Base-by-base conservation (phyloP, 495 filamentous ascomycete genomes). In the Talaromyces thailandensis region DNA sequence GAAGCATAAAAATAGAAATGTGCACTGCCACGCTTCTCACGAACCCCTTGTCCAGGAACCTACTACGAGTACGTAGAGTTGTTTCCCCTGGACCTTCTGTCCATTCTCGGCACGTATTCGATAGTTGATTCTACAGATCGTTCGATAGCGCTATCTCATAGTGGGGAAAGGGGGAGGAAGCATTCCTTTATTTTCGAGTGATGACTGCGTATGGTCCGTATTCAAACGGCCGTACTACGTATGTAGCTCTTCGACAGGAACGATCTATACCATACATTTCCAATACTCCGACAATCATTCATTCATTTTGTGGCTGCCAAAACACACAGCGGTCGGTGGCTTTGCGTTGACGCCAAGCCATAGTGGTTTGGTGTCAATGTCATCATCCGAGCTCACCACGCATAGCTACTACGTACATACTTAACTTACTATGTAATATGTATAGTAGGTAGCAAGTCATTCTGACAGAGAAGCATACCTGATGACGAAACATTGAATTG, bases 1-100 rank as follows among this genome's bases (percentile, higher is more conserved):
- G n/a, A n/a, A n/a, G 52, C n/a, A 57, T 57, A 57, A 57, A 57
- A 57, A 35, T 57, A 57, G 55, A 35, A n/a, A 31, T 57, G 55
- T 18, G 55, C 55, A 57, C 55, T 31, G 55, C 55, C 55, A 57
- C 55, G 51, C 12, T 40, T 40, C 35, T 40, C 35, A 16, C 35
- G 35, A 40, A 25, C 23, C 9, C 51, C 51, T 28, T 16, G 23
- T 26, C 9, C 9, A 48, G 43, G 43, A 48, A 48, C 43, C 43
- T 21, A 21, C 43, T n/a, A n/a, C n/a, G n/a, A n/a, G n/a, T n/a
- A n/a, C n/a, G n/a, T n/a, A n/a, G n/a, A 48, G 18, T 55, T 55
- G 23, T 52, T 48, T 14, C 26, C 51, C 51, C 51, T 25, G 51
- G 9, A 51, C 23, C 28, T 6, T 29, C 28, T 29, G 28, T 6